A percentile compares a stretch with the other conserved stretches of the same genome.
These are phyloP conservation scores for Sutorius eximius DNA, from an alignment of 1,284 basidiomycete genomes.

Conservation along the genomic window DNA sequence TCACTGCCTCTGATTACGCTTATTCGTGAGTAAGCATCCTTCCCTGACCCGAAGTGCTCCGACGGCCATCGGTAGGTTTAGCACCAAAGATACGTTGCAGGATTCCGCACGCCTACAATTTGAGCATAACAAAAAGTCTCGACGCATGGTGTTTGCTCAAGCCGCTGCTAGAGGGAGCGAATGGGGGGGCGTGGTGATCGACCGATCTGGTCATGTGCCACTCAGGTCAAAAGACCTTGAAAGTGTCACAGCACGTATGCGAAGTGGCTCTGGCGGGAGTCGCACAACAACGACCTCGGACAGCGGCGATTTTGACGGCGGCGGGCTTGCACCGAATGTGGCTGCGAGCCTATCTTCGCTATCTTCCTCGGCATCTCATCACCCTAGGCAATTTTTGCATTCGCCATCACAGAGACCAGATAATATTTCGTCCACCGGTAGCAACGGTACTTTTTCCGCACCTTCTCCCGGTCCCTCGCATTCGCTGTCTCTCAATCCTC, in stretches of 20 bases:
- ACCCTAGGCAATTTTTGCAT: slow-evolving; percentile 51
- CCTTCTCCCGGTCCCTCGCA: slow-evolving; percentile 46
- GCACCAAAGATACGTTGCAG: slow-evolving; percentile 71
- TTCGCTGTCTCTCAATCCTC: slow-evolving; percentile 38
- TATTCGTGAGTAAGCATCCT: slow-evolving; percentile 66
- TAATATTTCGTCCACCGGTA: slow-evolving; percentile 40
- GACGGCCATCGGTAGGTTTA: slow-evolving; percentile 45
- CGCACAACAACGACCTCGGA: slow-evolving; percentile 73
- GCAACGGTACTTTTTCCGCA: slow-evolving; percentile 45
- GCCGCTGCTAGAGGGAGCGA: slow-evolving; percentile 64
- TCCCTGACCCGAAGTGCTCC: slow-evolving; percentile 7
- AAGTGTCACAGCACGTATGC: slow-evolving; percentile 50
- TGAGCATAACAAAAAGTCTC: slow-evolving; percentile 73
- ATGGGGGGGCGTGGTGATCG: slow-evolving; percentile 46
- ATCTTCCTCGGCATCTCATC: slow-evolving; percentile 42
- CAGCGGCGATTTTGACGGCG: slow-evolving; percentile 61
- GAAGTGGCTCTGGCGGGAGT: slow-evolving; percentile 79
- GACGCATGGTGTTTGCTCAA: slow-evolving; percentile 66
- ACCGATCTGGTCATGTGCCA: slow-evolving; percentile 42
- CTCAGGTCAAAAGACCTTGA: slow-evolving; percentile 40
- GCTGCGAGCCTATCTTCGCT: slow-evolving; percentile 50
- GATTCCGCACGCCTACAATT: slow-evolving; percentile 73
- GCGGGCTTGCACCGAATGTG: slow-evolving; percentile 38
- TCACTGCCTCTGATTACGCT: slow-evolving; percentile 89
- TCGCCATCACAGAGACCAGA: slow-evolving; percentile 40